Evolutionary conservation across 2,329 filamentous ascomycete species (phyloP), one percentile per base, ranked within the genome.

Genomic region (Aspergillus sp.): DNA sequence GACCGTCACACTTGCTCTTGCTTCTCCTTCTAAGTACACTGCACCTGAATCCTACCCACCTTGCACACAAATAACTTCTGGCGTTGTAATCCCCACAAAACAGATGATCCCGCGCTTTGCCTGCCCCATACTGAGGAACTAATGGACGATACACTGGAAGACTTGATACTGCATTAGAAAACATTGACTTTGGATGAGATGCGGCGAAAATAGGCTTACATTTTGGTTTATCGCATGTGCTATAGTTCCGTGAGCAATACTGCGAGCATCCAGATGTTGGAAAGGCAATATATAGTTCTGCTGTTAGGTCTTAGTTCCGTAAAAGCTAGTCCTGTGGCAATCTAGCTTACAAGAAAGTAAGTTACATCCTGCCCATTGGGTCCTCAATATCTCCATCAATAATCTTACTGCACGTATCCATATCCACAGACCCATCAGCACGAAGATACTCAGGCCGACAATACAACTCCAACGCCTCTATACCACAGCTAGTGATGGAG

Each of bases 21-120:
- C 20, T 20, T 59, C 46, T 47, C 27, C 23, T 27, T 33, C 37
- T 51, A 49, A 41, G 20, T 39, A 42, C 25, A 33, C 44, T 19
- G 33, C 35, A 27, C 44, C 30, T 7, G 30, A 32, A 32, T 32
- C 30, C 30, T 32, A 32, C 30, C 30, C 30, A 32, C 30, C 7
- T 32, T 32, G 4, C 30, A 32, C 13, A 32, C 30, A 32, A 32
- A 32, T 32, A 32, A 9, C 30, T 32, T 32, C 30, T 13, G 13
- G 30, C 30, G 30, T 32, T 32, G 30, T 32, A 32, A 32, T 32
- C 30, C 30, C 30, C 13, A 32, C 30, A 32, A 32, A 32, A 32
- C 30, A 32, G 30, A 32, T 32, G 4, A 32, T 32, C 30, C 30
- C 30, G 4, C 30, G 30, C 30, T 32, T 32, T 32, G 30, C 30